These are phyloP conservation scores for Lasiodiplodia gonubiensis DNA, from an alignment of 2,329 filamentous ascomycete species.

Conservation along the genomic window DNA sequence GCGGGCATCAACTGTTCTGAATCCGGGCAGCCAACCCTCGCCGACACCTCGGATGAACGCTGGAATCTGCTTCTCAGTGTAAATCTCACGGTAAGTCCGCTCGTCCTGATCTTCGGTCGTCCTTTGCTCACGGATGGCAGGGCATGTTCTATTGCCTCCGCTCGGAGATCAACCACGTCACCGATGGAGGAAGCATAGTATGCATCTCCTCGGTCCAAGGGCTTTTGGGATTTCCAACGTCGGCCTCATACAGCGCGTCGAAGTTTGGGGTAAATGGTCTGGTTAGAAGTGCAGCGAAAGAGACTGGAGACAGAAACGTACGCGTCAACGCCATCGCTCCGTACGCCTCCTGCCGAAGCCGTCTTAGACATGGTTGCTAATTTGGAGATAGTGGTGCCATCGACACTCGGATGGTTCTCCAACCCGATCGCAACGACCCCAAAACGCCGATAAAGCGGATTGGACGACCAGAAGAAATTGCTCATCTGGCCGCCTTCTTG, in stretches of 20 bases:
- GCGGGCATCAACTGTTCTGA: conserved; percentile 46
- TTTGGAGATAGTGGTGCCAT: conserved; percentile 29
- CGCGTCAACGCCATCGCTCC: conserved; percentile 51
- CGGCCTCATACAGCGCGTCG: conserved; percentile 31
- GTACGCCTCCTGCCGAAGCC: conserved; percentile 36
- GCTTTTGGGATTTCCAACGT: conserved; percentile 44
- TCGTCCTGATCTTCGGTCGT: neutral
- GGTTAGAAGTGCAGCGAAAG: conserved; percentile 46
- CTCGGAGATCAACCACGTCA: conserved; percentile 44
- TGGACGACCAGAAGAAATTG: conserved; percentile 38
- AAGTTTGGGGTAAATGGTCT: conserved; percentile 36
- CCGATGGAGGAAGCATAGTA: conserved; percentile 40
- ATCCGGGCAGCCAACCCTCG: conserved; percentile 47
- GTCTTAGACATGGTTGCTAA: neutral
- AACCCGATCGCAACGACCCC: conserved; percentile 3
- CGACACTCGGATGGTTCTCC: conserved; percentile 36
- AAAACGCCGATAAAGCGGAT: conserved; percentile 26
- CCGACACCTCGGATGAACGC: conserved; percentile 41
- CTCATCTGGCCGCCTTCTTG: conserved; percentile 49
- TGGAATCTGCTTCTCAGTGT: conserved; percentile 43
- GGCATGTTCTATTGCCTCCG: conserved; percentile 32
- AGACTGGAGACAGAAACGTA: conserved; percentile 41
- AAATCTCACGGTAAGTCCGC: conserved; percentile 38
- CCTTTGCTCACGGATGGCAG: neutral
- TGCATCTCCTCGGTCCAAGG: conserved; percentile 57